A percentile compares a stretch with the other conserved stretches of the same genome.
These are phyloP conservation scores for Suhomyces wounanorum DNA, from an alignment of 1,139 yeast species.

Conservation along the genomic window DNA sequence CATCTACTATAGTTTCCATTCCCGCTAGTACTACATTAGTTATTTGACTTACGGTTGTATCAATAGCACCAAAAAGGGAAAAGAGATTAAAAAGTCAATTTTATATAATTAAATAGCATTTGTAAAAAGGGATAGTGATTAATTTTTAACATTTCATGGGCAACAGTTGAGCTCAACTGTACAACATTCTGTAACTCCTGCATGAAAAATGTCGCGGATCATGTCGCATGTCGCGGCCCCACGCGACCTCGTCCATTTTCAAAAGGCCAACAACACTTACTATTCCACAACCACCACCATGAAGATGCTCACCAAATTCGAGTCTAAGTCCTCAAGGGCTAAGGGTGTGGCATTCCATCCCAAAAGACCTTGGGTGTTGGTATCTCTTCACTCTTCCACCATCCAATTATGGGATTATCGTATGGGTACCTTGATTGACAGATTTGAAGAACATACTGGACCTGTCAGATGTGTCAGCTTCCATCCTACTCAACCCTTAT, in stretches of 20 bases:
- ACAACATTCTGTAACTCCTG: too few relatives aligned
- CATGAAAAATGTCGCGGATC: neutral
- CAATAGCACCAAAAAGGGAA: too few relatives aligned
- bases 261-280: slow-evolving; percentile 13
- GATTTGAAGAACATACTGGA: slow-evolving; percentile 98
- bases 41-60: too few relatives aligned
- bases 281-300: slow-evolving; percentile 41
- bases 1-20: too few relatives aligned
- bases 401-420: slow-evolving; percentile 99
- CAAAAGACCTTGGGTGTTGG: slow-evolving; percentile 93
- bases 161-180: too few relatives aligned
- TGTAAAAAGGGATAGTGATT: too few relatives aligned
- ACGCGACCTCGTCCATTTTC: slow-evolving; percentile 10
- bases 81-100: too few relatives aligned
- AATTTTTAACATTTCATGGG: too few relatives aligned
- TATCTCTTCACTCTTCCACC: slow-evolving; percentile 90
- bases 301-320: slow-evolving; percentile 98
- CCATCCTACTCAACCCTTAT: slow-evolving; percentile 97
- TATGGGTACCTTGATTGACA: slow-evolving; percentile 96
- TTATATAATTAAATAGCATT: too few relatives aligned
- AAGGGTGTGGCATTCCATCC: slow-evolving; percentile 99
- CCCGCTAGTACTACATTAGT: too few relatives aligned
- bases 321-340: slow-evolving; percentile 97
- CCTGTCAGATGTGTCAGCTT: slow-evolving; percentile 95
- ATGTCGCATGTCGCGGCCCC: slow-evolving; percentile 5